phyloP scores from a whole-genome alignment of 805 yeast species.

The Candida sonorensis region DNA sequence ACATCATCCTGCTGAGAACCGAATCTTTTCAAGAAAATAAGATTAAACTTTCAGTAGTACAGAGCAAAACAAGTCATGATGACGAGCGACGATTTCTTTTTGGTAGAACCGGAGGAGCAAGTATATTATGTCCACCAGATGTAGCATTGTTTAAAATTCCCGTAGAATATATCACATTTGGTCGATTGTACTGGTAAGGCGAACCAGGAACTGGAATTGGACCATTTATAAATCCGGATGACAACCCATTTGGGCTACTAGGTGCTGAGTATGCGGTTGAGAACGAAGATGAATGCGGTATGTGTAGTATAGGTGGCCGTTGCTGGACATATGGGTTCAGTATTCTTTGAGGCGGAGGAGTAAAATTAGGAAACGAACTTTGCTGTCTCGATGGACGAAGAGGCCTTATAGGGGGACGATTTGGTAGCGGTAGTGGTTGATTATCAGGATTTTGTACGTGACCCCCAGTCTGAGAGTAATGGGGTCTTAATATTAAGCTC shows the following conservation, averaged over 20 bases:
- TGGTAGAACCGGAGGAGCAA: conserved; percentile 12
- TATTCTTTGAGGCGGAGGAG: too few relatives aligned
- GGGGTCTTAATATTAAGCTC: conserved; percentile 15
- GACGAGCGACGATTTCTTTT: conserved; percentile 5
- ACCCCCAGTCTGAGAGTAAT: conserved; percentile 26
- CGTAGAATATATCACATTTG: background rate
- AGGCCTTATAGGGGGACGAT: conserved; percentile 9
- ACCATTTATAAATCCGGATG: too few relatives aligned
- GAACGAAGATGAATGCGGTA: conserved; percentile 1
- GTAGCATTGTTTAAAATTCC: too few relatives aligned
- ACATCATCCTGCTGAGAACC: too few relatives aligned
- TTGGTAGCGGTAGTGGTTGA: conserved; percentile 6
- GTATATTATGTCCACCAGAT: conserved; percentile 7
- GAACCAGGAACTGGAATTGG: background rate
- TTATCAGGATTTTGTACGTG: conserved; percentile 10
- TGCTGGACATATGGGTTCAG: conserved; percentile 1
- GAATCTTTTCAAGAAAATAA: too few relatives aligned
- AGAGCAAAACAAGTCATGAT: too few relatives aligned
- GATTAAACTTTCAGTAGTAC: too few relatives aligned
- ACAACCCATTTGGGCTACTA: too few relatives aligned
- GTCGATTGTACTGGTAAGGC: background rate
- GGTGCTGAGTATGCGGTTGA: too few relatives aligned
- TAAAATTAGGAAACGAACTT: too few relatives aligned
- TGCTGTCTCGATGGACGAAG: conserved; percentile 3
- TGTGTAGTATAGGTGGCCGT: background rate